Evolutionary conservation across 2,329 filamentous ascomycete genomes (phyloP), one percentile per base, ranked within the genome.

Genomic region (Orbilia brochopaga): DNA sequence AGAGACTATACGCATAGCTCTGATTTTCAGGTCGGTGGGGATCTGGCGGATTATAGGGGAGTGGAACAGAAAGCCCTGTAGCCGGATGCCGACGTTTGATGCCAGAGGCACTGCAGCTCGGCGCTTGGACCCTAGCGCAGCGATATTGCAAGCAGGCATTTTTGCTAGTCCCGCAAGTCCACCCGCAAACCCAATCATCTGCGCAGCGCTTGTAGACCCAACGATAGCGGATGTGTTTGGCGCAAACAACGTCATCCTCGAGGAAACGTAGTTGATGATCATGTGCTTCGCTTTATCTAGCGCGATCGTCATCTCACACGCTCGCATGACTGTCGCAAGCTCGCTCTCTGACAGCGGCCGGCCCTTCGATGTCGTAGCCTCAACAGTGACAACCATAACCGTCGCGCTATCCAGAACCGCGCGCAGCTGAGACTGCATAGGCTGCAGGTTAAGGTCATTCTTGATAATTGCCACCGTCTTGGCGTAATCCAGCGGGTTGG

Each of bases 201-300:
- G 93, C 2, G 94, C 94, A 6, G 94, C 93, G 1, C 93, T 97
- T 17, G 96, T 84, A 0, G 93, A 94, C 17, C 94, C 94, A 66
- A 99, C 90, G 17, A 99, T 85, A 0, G 87, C 88, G 0, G 94
- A 96, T 60, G 97, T 81, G 77, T 99, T 99, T 0, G 94, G 94
- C 2, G 94, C 94, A 78, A 97, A 97, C 35, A 96, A 84, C 75
- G 90, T 94, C 91, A 99, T 97, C 73, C 94, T 90, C 37, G 93
- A 97, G 80, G 97, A 91, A 15, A 99, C 94, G 77, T 96, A 99
- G 78, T 94, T 89, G 1, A 91, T 96, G 61, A 99, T 84, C 0
- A 88, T 90, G 73, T 86, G 88, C 80, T 97, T 97, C 27, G 93
- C 92, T 75, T 85, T 87, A 79, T 97, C 91, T 8, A 99, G 86